These are phyloP conservation scores for Helminthosporium solani DNA, from an alignment of 2,329 filamentous ascomycete genomes.

Conservation along the genomic window DNA sequence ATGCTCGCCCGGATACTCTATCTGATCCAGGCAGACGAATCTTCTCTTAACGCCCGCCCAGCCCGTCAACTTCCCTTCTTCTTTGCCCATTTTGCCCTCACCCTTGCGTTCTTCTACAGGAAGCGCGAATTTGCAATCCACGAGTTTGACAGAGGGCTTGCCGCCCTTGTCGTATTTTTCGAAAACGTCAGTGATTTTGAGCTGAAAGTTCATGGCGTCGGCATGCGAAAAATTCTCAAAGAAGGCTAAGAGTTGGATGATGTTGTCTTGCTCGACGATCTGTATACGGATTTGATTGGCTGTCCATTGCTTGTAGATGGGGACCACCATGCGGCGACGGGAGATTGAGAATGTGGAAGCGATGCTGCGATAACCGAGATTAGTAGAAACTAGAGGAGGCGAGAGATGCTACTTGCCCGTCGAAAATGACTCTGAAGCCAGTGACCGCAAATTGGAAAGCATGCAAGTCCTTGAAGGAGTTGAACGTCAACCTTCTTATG, in stretches of 20 bases:
- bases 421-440: conserved; percentile 66
- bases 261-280: conserved; percentile 72
- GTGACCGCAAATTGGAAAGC: conserved; percentile 77
- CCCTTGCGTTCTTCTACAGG: conserved; percentile 59
- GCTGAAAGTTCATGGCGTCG: conserved; percentile 82
- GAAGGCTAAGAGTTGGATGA: conserved; percentile 78
- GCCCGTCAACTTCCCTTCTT: conserved; percentile 49
- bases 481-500: conserved; percentile 64
- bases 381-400: conserved; percentile 9
- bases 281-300: conserved; percentile 78
- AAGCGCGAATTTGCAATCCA: conserved; percentile 87
- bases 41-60: conserved; percentile 61
- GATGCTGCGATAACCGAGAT: conserved; percentile 44
- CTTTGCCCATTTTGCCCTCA: conserved; percentile 52
- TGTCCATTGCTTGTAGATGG: conserved; percentile 94
- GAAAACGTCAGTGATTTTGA: conserved; percentile 82
- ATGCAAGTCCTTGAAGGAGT: conserved; percentile 62
- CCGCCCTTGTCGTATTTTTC: conserved; percentile 57
- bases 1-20: conserved; percentile 87
- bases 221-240: conserved; percentile 87
- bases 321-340: conserved; percentile 82
- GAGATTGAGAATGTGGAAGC: conserved; percentile 78
- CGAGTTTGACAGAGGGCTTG: conserved; percentile 73
- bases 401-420: conserved; percentile 29
- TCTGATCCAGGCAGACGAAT: conserved; percentile 82